A percentile compares a stretch with the other conserved stretches of the same genome.
Evolutionary conservation across 257 asterid genomes (phyloP).

Genomic region (Nicotiana attenuata): DNA sequence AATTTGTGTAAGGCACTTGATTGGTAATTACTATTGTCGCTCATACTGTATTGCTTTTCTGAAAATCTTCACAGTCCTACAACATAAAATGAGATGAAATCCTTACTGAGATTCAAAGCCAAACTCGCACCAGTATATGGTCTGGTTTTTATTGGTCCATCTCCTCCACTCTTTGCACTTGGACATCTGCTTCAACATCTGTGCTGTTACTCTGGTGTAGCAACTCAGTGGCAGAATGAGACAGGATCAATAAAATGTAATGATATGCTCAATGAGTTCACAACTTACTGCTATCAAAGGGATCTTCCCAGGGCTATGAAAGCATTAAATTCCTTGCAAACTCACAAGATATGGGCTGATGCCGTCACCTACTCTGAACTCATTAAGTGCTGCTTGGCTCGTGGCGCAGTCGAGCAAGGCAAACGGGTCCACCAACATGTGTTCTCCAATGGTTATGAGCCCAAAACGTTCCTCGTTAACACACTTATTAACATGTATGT

Average conservation of each 20-base stretch:
- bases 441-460: conserved; percentile 65
- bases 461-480: conserved; percentile 72
- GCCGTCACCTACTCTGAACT: conserved; percentile 66
- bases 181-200: conserved; percentile 12
- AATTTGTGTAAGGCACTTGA: no score
- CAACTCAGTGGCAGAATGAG: conserved; percentile 16
- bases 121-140: neutral
- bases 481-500: conserved; percentile 70
- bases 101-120: conserved; percentile 25
- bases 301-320: conserved; percentile 64
- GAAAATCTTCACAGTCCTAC: conserved; percentile 2
- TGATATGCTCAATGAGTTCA: conserved; percentile 38
- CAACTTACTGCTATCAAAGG: conserved; percentile 45
- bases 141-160: conserved; percentile 6
- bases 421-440: conserved; percentile 55
- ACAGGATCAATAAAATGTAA: conserved; percentile 13
- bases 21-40: neutral
- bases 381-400: conserved; percentile 72
- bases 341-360: conserved; percentile 53
- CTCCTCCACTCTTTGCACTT: conserved; percentile 13
- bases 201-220: conserved; percentile 25
- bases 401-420: conserved; percentile 55
- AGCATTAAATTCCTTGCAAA: conserved; percentile 61
- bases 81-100: conserved; percentile 19
- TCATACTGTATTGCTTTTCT: neutral